These are phyloP conservation scores for Neopestalotiopsis clavispora DNA, from an alignment of 2,329 filamentous ascomycete species.

Conservation along the genomic window DNA sequence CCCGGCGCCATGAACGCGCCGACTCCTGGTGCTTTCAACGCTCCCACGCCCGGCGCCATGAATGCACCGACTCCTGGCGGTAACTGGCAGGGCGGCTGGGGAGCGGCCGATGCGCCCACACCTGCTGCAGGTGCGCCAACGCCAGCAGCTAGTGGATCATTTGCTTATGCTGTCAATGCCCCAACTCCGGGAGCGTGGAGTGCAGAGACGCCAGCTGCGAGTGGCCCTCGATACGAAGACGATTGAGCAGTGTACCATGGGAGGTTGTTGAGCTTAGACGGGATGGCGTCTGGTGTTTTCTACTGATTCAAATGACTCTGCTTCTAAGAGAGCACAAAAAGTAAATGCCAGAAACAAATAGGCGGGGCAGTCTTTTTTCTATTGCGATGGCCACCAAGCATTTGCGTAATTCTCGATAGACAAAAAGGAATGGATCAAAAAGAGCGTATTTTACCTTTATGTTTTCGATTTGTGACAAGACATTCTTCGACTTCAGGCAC, in stretches of 20 bases:
- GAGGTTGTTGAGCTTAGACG: not conserved
- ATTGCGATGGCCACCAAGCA: not conserved
- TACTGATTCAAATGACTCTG: not conserved
- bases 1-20: constrained; percentile 71
- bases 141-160: constrained; percentile 11
- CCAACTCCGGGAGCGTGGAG: constrained; percentile 37
- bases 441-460: not conserved
- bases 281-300: not conserved
- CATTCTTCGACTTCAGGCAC: not conserved
- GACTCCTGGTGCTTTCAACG: constrained; percentile 68
- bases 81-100: constrained; percentile 28
- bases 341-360: not conserved
- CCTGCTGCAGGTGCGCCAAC: constrained; percentile 16
- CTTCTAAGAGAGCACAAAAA: not conserved
- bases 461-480: not conserved
- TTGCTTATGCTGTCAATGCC: constrained; percentile 23
- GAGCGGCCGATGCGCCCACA: constrained; percentile 15
- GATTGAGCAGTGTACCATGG: constrained; percentile 26
- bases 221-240: constrained; percentile 37
- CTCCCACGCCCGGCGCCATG: constrained; percentile 69
- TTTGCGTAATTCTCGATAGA: constrained; percentile 5
- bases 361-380: not conserved
- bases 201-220: constrained; percentile 36
- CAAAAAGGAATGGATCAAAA: not conserved
- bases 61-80: constrained; percentile 66